Evolutionary conservation across 306 rosid genomes (phyloP).

Genomic region (Gastrolobium villosum): DNA sequence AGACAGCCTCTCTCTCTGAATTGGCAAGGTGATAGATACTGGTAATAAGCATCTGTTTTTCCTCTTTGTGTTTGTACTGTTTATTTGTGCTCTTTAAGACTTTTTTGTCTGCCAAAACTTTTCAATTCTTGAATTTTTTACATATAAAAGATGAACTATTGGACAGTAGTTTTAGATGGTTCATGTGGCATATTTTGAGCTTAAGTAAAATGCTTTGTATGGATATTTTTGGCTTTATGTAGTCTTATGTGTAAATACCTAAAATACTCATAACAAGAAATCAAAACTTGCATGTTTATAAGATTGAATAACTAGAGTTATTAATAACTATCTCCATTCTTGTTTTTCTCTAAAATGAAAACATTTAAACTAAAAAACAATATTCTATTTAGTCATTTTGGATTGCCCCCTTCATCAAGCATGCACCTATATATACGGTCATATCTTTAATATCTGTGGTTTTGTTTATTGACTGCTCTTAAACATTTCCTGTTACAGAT

Average conservation of each 20-base stretch:
- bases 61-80: background rate
- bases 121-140: too few relatives aligned
- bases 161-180: background rate
- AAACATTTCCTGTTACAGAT: background rate
- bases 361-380: background rate
- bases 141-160: background rate
- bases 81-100: background rate
- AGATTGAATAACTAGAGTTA: background rate
- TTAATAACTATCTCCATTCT: background rate
- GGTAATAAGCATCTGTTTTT: constrained; percentile 26
- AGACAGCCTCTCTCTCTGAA: constrained; percentile 46
- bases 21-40: background rate
- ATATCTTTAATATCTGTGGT: background rate
- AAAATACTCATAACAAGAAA: too few relatives aligned
- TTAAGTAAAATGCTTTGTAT: background rate
- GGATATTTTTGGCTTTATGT: background rate
- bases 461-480: background rate
- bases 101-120: background rate
- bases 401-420: constrained; percentile 3
- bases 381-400: background rate
- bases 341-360: background rate
- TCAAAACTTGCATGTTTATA: background rate
- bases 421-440: background rate
- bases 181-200: background rate
- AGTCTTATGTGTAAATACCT: background rate